Evolutionary conservation across 352 stramenopile genomes (phyloP).

Genomic region (Phytophthora syringae): DNA sequence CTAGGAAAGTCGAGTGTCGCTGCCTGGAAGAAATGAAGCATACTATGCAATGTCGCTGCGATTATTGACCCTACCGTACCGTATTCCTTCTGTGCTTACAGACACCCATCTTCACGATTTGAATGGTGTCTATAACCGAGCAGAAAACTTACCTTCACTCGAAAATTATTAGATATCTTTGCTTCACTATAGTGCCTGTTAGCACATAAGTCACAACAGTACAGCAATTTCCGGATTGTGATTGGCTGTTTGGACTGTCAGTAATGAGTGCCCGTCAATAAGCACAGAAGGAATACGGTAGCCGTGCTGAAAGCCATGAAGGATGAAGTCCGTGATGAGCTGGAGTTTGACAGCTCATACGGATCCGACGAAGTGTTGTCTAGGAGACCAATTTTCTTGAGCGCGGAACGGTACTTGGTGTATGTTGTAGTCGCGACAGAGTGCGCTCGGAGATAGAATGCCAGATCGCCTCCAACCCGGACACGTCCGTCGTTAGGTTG

Average conservation of each 20-base stretch:
- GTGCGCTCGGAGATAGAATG: conserved; percentile 16
- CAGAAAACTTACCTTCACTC: too few relatives aligned
- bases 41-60: background rate
- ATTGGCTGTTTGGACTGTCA: too few relatives aligned
- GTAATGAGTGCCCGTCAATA: too few relatives aligned
- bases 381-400: background rate
- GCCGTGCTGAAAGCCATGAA: conserved; percentile 7
- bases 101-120: too few relatives aligned
- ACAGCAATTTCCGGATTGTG: too few relatives aligned
- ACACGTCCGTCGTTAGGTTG: background rate
- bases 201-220: too few relatives aligned
- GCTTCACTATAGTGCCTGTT: too few relatives aligned
- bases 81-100: too few relatives aligned
- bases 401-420: background rate
- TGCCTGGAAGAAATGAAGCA: conserved; percentile 13
- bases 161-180: too few relatives aligned
- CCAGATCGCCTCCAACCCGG: conserved; percentile 6
- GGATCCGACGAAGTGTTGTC: background rate
- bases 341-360: background rate
- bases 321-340: too few relatives aligned
- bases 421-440: conserved; percentile 11
- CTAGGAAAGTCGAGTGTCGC: background rate
- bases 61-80: background rate
- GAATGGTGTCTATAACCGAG: too few relatives aligned
- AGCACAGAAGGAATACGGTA: too few relatives aligned